A percentile compares a stretch with the other conserved stretches of the same genome.
Evolutionary conservation across 306 rosid genomes (phyloP).

Genomic region (Pueraria montana): DNA sequence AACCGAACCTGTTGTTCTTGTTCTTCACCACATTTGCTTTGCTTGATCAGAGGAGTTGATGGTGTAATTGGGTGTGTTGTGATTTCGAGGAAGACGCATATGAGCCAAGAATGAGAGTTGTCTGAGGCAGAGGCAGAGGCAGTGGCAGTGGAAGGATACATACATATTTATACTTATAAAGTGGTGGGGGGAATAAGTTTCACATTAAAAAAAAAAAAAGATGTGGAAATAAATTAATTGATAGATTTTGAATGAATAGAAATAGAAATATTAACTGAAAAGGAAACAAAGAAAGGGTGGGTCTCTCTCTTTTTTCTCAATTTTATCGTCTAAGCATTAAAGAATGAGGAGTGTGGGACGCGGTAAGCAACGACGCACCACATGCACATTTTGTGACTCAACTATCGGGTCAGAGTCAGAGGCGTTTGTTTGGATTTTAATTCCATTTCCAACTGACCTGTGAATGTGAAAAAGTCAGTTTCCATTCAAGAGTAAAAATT

Average conservation of each 20-base stretch:
- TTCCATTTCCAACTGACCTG: conserved; percentile 47
- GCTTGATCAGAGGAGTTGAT: not conserved
- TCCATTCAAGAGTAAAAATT: not conserved
- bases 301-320: conserved; percentile 30
- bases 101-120: too few relatives aligned
- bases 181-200: not conserved
- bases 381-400: conserved; percentile 86
- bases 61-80: not conserved
- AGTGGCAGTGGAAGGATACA: not conserved
- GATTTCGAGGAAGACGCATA: not conserved
- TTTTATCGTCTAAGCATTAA: conserved; percentile 34
- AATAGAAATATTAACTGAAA: conserved; percentile 54
- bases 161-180: not conserved
- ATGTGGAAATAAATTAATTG: conserved; percentile 1
- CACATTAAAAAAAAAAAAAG: not conserved
- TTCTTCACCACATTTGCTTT: not conserved
- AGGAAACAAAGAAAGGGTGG: conserved; percentile 16
- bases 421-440: conserved; percentile 54
- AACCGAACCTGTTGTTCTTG: too few relatives aligned
- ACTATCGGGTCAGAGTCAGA: conserved; percentile 80
- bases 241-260: conserved; percentile 38
- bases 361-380: conserved; percentile 63
- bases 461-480: conserved; percentile 44
- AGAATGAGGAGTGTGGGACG: conserved; percentile 53
- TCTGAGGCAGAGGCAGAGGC: too few relatives aligned